Conservation (phyloP, 2,329 filamentous ascomycete genomes). For the Fusarium nelsonii region DNA sequence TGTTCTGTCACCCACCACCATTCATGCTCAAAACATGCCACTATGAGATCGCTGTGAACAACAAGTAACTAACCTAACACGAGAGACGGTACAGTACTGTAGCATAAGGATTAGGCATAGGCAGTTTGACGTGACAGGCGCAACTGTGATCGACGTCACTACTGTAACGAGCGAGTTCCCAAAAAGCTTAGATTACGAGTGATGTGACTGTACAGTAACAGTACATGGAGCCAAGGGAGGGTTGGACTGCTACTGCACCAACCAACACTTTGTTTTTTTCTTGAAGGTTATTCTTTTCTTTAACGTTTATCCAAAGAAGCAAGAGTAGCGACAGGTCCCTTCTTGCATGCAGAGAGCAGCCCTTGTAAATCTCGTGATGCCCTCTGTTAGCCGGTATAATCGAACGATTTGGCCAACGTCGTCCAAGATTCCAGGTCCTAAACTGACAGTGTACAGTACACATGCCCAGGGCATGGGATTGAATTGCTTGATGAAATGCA, state of each 20-base stretch:
- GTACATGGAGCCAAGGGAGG: not conserved
- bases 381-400: conserved; percentile 14
- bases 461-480: not conserved
- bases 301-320: not conserved
- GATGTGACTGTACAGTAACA: not conserved
- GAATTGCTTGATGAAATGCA: not conserved
- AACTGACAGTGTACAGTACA: not conserved
- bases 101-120: not conserved
- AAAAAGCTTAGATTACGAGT: conserved; percentile 16
- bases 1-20: conserved; percentile 19
- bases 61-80: conserved; percentile 8
- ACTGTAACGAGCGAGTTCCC: conserved; percentile 1
- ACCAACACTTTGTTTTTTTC: not conserved
- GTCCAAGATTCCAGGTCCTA: conserved; percentile 12
- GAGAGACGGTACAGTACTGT: conserved; percentile 2
- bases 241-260: not conserved
- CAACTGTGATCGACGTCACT: conserved; percentile 30
- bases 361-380: conserved; percentile 11
- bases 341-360: conserved; percentile 20
- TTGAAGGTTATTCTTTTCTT: not conserved
- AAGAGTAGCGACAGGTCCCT: conserved; percentile 14
- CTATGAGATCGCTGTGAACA: conserved; percentile 24
- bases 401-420: conserved; percentile 24
- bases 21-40: conserved; percentile 16
- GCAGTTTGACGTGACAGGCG: conserved; percentile 14